Conservation (phyloP, 2,329 filamentous ascomycete species). For the Colletotrichum nymphaeae region DNA sequence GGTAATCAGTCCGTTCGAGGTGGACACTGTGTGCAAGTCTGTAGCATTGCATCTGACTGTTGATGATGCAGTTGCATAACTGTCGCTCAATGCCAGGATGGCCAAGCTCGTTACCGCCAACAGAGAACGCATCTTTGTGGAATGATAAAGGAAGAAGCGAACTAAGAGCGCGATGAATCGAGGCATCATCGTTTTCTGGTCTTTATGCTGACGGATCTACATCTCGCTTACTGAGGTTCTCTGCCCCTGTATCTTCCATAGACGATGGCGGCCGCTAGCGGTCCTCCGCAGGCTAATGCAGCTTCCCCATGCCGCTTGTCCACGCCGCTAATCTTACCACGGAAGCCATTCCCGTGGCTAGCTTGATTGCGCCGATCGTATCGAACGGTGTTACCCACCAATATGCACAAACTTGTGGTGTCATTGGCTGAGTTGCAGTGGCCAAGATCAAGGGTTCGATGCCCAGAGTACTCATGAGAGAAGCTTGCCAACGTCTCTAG, state of each 20-base stretch:
- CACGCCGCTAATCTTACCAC: constrained; percentile 6
- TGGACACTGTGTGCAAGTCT: constrained; percentile 41
- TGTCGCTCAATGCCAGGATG: neutral
- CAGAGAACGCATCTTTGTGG: neutral
- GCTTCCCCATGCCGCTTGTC: neutral
- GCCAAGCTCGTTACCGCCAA: neutral
- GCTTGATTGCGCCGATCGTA: neutral
- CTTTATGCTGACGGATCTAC: neutral
- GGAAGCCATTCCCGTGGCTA: constrained; percentile 2
- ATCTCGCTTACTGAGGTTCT: neutral
- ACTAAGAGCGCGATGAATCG: neutral
- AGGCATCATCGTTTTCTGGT: neutral
- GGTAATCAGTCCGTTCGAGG: constrained; percentile 47
- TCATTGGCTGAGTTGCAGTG: neutral
- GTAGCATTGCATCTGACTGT: constrained; percentile 24
- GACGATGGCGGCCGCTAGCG: neutral
- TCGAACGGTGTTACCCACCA: neutral
- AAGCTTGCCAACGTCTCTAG: too few species aligned
- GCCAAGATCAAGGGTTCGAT: too few species aligned
- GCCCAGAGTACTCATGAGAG: too few species aligned
- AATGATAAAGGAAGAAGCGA: neutral
- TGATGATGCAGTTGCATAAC: neutral
- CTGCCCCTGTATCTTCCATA: neutral
- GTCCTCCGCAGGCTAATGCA: neutral
- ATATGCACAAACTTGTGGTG: neutral